Evolutionary conservation across 2,329 filamentous ascomycete species (phyloP).

Genomic region (Alternaria sp.): DNA sequence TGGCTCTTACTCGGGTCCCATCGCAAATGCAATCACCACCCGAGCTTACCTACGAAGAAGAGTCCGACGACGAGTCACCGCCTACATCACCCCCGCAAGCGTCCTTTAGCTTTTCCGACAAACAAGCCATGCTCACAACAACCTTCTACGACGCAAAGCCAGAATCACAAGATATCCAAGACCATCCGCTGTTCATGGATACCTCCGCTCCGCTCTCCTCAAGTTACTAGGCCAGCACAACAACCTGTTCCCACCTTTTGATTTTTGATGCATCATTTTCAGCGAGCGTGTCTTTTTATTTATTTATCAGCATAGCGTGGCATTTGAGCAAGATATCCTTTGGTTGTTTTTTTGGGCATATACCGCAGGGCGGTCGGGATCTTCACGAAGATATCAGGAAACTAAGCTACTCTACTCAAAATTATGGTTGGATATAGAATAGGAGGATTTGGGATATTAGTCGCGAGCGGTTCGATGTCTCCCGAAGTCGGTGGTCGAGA

Average conservation of each 20-base stretch:
- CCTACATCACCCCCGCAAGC: conserved; percentile 58
- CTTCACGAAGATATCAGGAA: conserved; percentile 16
- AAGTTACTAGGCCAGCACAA: conserved; percentile 49
- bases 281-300: conserved; percentile 50
- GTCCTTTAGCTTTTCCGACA: conserved; percentile 57
- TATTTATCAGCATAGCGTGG: conserved; percentile 42
- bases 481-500: conserved; percentile 38
- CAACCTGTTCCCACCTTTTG: conserved; percentile 38
- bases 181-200: conserved; percentile 54
- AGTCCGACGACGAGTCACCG: conserved; percentile 60
- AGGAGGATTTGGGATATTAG: conserved; percentile 19
- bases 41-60: conserved; percentile 60
- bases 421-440: conserved; percentile 17
- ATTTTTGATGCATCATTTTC: conserved; percentile 51
- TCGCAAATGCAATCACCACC: conserved; percentile 58
- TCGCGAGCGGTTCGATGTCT: conserved; percentile 34
- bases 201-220: conserved; percentile 52
- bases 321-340: conserved; percentile 43
- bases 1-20: conserved; percentile 57
- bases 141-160: conserved; percentile 55
- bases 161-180: conserved; percentile 49
- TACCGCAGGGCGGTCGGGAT: conserved; percentile 24
- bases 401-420: conserved; percentile 40
- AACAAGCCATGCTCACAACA: conserved; percentile 59
- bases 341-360: conserved; percentile 24